Conservation (phyloP, 495 filamentous ascomycete genomes). For the Talaromyces thailandensis region DNA sequence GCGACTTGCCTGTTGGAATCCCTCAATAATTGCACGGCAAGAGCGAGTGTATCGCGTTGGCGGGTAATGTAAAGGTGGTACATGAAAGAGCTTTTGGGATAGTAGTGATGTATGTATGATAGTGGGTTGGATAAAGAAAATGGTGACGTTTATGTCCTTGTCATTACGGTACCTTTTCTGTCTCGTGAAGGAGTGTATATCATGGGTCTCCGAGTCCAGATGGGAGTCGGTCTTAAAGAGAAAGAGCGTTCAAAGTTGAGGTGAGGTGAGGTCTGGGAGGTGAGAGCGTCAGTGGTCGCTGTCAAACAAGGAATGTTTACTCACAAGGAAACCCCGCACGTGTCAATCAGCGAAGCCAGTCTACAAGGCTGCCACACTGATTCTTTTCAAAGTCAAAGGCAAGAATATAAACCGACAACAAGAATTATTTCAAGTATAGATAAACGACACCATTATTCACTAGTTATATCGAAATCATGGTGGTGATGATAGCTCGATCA, state of each 20-base stretch:
- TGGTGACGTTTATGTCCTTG: neutral
- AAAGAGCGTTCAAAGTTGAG: neutral
- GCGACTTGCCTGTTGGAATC: constrained; percentile 28
- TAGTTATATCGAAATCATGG: neutral
- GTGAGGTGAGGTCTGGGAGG: neutral
- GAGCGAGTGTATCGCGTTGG: constrained; percentile 37
- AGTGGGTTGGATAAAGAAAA: neutral
- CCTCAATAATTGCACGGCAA: constrained; percentile 38
- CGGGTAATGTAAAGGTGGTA: constrained; percentile 29
- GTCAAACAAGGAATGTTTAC: constrained; percentile 1
- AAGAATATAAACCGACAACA: neutral
- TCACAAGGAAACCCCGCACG: constrained; percentile 3
- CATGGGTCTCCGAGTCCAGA: neutral
- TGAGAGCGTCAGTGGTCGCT: neutral
- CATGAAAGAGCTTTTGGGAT: constrained; percentile 17
- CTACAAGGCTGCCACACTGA: neutral
- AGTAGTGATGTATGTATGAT: neutral
- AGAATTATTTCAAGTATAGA: neutral
- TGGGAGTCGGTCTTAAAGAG: neutral
- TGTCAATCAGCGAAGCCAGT: neutral
- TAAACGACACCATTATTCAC: neutral
- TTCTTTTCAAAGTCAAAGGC: neutral
- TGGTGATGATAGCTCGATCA: neutral
- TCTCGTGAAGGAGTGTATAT: neutral
- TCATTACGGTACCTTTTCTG: constrained; percentile 9